Percentiles rank a stretch among this genome's conserved stretches.
These are phyloP conservation scores for Clohesyomyces aquaticus DNA, from an alignment of 495 filamentous ascomycete genomes.

Conservation along the genomic window DNA sequence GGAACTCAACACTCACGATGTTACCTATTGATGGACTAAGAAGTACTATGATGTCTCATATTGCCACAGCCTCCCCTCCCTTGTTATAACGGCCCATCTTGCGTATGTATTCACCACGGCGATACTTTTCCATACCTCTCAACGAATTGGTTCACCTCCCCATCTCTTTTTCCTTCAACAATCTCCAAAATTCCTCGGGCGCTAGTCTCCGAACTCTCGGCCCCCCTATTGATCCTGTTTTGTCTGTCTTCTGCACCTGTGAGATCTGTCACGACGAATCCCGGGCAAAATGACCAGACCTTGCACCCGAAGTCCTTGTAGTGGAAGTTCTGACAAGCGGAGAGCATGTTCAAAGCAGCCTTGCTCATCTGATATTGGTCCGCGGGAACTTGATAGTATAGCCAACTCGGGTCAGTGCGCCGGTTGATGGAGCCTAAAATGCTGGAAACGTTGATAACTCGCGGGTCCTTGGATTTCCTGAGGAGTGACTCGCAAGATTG, in stretches of 20 bases:
- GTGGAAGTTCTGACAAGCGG: constrained; percentile 16
- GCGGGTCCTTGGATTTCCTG: constrained; percentile 38
- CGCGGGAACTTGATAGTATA: neutral
- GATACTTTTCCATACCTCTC: constrained; percentile 35
- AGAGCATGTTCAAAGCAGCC: constrained; percentile 45
- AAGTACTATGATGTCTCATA: too few relatives aligned
- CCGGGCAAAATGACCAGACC: constrained; percentile 42
- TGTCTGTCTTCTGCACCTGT: constrained; percentile 45
- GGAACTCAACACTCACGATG: too few relatives aligned
- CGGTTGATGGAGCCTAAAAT: constrained; percentile 35
- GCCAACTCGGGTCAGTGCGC: constrained; percentile 14
- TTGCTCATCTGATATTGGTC: constrained; percentile 43
- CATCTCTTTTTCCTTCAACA: constrained; percentile 46
- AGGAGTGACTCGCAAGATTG: constrained; percentile 43
- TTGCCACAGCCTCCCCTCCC: too few relatives aligned
- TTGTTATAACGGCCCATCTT: too few relatives aligned
- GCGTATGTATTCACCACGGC: constrained; percentile 31
- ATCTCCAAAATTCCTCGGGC: constrained; percentile 47
- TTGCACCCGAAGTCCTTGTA: constrained; percentile 36
- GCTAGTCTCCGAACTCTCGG: constrained; percentile 45
- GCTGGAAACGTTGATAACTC: constrained; percentile 43
- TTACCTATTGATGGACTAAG: too few relatives aligned
- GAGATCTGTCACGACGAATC: constrained; percentile 49
- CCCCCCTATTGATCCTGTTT: constrained; percentile 40
- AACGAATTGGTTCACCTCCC: constrained; percentile 46